Evolutionary conservation across 2,329 filamentous ascomycete genomes (phyloP), one percentile per base, ranked within the genome.

Genomic region (Aaosphaeria pasadenensis): DNA sequence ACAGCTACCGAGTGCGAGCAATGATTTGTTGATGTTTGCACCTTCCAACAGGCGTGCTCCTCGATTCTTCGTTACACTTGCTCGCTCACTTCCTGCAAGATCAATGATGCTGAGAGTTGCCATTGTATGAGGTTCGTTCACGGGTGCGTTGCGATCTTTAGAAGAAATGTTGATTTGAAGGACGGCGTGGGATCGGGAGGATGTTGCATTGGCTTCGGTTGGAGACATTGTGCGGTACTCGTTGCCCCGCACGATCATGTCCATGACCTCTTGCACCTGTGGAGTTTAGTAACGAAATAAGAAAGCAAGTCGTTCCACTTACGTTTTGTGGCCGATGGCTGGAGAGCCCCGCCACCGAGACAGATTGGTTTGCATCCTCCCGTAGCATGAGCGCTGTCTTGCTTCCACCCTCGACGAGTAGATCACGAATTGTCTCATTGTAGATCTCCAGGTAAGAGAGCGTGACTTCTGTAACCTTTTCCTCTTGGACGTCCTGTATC

Each of bases 11-110:
- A 99, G 77, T 0, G 94, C 92, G 11, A 99, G 83, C 3, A 99
- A 79, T 1, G 94, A 99, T 67, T 97, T 96, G 82, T 99, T 99
- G 82, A 99, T 99, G 72, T 99, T 99, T 61, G 94, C 94, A 54
- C 94, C 94, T 71, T 99, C 94, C 11, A 91, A 79, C 35, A 99
- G 76, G 35, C 94, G 82, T 67, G 96, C 92, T 47, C 94, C 94
- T 46, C 94, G 80, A 70, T 99, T 99, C 75, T 96, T 96, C 17
- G 94, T 99, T 28, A 91, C 94, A 48, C 91, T 96, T 1, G 94
- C 94, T 60, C 94, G 85, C 72, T 99, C 94, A 56, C 91, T 97
- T 44, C 94, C 94, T 4, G 94, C 94, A 59, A 99, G 76, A 75
- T 99, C 94, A 68, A 99, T 99, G 62, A 99, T 97, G 67, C 92